phyloP scores from a whole-genome alignment of 2,329 filamentous ascomycete genomes.

The Fusarium staphyleae region DNA sequence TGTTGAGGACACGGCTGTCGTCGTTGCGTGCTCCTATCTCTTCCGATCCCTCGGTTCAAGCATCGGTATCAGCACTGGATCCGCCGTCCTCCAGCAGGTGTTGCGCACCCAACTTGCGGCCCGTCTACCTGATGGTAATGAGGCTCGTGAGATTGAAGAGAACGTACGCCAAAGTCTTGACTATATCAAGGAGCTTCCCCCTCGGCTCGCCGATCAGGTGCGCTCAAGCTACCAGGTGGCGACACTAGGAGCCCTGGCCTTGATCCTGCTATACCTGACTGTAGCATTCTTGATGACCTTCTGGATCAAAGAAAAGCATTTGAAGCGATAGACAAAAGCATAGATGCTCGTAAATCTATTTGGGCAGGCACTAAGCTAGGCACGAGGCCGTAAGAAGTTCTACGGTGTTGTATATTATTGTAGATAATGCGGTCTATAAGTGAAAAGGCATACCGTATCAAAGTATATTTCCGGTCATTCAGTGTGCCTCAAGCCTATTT shows the following conservation, averaged over 20 bases:
- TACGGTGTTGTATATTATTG: not conserved
- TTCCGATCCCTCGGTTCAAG: slow-evolving; percentile 83
- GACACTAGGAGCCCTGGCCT: slow-evolving; percentile 50
- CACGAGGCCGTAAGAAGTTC: not conserved
- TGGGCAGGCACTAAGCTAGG: no score
- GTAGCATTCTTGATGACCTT: slow-evolving; percentile 51
- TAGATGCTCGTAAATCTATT: no score
- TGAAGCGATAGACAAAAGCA: slow-evolving; percentile 48
- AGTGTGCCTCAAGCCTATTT: not conserved
- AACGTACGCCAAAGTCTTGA: slow-evolving; percentile 74
- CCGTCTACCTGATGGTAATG: slow-evolving; percentile 61
- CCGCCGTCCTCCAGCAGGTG: slow-evolving; percentile 74
- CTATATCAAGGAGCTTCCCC: slow-evolving; percentile 70
- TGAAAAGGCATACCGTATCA: not conserved
- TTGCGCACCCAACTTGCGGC: slow-evolving; percentile 64
- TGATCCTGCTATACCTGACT: slow-evolving; percentile 48
- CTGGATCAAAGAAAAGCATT: slow-evolving; percentile 65
- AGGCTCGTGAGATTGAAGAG: slow-evolving; percentile 71
- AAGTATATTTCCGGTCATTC: not conserved
- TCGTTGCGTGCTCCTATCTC: slow-evolving; percentile 80
- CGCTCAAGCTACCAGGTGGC: slow-evolving; percentile 68
- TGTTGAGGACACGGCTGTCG: slow-evolving; percentile 73
- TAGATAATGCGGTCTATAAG: slow-evolving; percentile 7
- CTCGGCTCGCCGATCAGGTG: slow-evolving; percentile 65
- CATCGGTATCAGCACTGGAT: slow-evolving; percentile 73